These are phyloP conservation scores for Colletotrichum scovillei DNA, from an alignment of 2,329 filamentous ascomycete species.

Conservation along the genomic window DNA sequence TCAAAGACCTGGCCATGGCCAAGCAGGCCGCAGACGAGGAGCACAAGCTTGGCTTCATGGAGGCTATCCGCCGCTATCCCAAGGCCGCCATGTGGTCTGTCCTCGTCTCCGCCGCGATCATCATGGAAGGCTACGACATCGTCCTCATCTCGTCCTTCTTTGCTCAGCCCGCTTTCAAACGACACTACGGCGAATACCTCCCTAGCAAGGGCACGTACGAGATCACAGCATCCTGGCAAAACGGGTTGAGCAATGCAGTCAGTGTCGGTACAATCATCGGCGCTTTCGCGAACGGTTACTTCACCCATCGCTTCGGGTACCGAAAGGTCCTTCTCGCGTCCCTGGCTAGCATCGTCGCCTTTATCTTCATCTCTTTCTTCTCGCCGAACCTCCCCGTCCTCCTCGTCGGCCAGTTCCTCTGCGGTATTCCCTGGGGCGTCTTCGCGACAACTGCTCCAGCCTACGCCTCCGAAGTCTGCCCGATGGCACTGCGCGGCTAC, in stretches of 20 bases:
- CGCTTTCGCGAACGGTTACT: constrained; percentile 56
- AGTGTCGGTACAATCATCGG: constrained; percentile 61
- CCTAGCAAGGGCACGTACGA: constrained; percentile 43
- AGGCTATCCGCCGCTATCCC: constrained; percentile 20
- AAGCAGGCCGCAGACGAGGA: constrained; percentile 18
- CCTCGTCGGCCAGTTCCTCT: constrained; percentile 56
- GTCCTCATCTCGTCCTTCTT: constrained; percentile 49
- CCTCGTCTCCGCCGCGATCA: constrained; percentile 49
- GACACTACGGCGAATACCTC: constrained; percentile 40
- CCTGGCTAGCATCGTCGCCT: constrained; percentile 49
- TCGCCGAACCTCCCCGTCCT: constrained; percentile 50
- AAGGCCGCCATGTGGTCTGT: constrained; percentile 50
- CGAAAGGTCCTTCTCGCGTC: constrained; percentile 56
- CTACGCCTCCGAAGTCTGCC: constrained; percentile 58
- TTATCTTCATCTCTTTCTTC: constrained; percentile 61
- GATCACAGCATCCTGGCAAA: constrained; percentile 62
- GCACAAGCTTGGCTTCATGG: constrained; percentile 4
- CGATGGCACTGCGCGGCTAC: constrained; percentile 53
- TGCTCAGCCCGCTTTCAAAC: constrained; percentile 47
- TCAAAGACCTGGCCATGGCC: constrained; percentile 16
- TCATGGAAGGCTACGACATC: constrained; percentile 56
- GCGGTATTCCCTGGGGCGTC: constrained; percentile 58
- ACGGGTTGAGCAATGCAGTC: constrained; percentile 56
- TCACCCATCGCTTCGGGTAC: constrained; percentile 56
- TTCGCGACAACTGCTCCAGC: constrained; percentile 57